Evolutionary conservation across 306 rosid species (phyloP).

Genomic region (Quercus mongolica): DNA sequence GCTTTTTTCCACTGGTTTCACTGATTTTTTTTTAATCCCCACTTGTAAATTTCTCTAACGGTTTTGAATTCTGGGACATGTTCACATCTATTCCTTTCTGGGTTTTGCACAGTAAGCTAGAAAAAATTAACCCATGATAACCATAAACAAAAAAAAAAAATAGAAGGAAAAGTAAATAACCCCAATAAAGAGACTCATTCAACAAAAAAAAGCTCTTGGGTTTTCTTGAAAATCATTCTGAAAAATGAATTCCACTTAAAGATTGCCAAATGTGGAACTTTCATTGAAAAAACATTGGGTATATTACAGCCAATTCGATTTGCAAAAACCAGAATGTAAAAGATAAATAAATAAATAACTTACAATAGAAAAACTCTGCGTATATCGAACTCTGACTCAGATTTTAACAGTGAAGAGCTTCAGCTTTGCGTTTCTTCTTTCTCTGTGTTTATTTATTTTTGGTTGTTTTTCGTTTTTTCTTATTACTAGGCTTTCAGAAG

Average conservation of each 20-base stretch:
- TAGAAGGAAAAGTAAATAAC: not conserved
- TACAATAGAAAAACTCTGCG: not conserved
- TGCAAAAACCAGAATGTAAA: not conserved
- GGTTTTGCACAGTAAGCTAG: not conserved
- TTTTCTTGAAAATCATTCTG: not conserved
- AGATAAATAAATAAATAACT: not conserved
- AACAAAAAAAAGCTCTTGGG: not conserved
- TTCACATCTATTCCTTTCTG: not conserved
- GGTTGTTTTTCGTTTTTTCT: no score
- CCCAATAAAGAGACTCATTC: not conserved
- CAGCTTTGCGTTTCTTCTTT: slow-evolving; percentile 9
- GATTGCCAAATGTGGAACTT: not conserved
- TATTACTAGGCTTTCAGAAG: no score
- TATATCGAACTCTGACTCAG: no score
- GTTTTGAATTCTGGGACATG: not conserved
- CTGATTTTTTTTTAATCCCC: not conserved
- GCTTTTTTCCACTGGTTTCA: not conserved
- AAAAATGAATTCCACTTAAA: not conserved
- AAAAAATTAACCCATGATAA: not conserved
- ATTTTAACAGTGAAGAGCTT: not conserved
- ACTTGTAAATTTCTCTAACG: not conserved
- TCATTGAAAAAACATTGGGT: not conserved
- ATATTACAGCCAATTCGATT: not conserved
- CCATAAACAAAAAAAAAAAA: not conserved
- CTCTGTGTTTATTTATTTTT: not conserved